Base-by-base conservation (phyloP, 1,284 basidiomycete genomes). In the Fereydounia khargensis region DNA sequence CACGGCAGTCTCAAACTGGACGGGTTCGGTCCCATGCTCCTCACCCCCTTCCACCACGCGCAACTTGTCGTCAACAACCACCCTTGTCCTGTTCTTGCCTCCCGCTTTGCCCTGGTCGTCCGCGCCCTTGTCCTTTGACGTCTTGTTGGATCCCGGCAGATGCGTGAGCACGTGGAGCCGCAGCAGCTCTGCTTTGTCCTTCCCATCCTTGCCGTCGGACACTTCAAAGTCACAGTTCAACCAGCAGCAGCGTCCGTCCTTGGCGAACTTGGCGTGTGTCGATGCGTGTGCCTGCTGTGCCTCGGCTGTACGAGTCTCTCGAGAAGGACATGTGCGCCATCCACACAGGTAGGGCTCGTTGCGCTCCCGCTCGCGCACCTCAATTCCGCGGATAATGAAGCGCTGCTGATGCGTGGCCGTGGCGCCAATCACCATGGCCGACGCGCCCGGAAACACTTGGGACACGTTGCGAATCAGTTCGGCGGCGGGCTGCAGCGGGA, bases 381-480 rank as follows among this genome's bases (percentile, higher is more conserved):
- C 82, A 27, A 92, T 85, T 5, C 88, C 89, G 19, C 83, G 82
- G 25, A 92, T 87, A 42, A 92, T 80, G 68, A 91, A 92, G 28
- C 83, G 81, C 30, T 62, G 58, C 59, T 68, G 66, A 1, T 37
- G 39, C 3, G 84, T 84, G 3, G 83, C 81, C 6, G 82, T 81
- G 0, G 83, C 84, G 17, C 81, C 83, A 11, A 88, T 79, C 16
- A 90, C 87, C 85, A 89, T 88, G 1, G 89, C 88, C 57, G 85
- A 82, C 0, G 88, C 88, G 42, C 83, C 80, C 7, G 87, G 84
- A 60, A 89, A 91, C 17, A 89, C 84, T 14, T 82, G 77, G 42
- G 82, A 86, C 42, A 89, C 86, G 51, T 86, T 86, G 70, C 90
- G 89, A 70, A 92, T 92, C 35, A 91, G 86, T 35, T 91, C 89